Base-by-base conservation (phyloP, 2,329 filamentous ascomycete species). In the Pleurostoma richardsiae region DNA sequence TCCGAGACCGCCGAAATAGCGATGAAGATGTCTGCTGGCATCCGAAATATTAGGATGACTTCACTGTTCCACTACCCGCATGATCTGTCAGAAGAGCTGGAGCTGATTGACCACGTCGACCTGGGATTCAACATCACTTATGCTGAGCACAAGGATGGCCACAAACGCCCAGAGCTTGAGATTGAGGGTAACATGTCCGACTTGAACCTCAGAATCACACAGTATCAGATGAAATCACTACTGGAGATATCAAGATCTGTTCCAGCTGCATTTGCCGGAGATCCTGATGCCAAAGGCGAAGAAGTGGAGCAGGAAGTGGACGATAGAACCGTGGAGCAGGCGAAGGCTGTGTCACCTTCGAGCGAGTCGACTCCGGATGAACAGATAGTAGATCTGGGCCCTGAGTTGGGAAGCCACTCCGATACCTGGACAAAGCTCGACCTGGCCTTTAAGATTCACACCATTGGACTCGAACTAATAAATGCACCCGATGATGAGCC, bases 91-190 rank as follows among this genome's bases (percentile, higher is more conserved):
- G 94, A 99, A 64, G 90, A 96, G 62, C 74, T 99, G 6, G 90
- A 99, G 62, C 86, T 99, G 72, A 96, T 99, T 56, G 91, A 99
- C 59, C 90, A 96, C 56, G 90, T 99, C 10, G 94, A 99, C 62
- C 73, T 99, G 28, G 88, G 88, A 42, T 96, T 99, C 69, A 88
- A 88, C 50, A 85, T 99, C 53, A 95, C 87, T 3, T 92, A 96
- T 65, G 82, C 91, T 1, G 92, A 97, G 61, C 94, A 99, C 61
- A 83, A 82, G 55, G 66, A 80, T 30, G 87, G 86, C 10, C 74
- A 79, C 45, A 85, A 94, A 59, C 80, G 92, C 38, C 94, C 94
- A 1, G 92, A 99, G 59, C 85, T 90, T 43, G 92, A 97, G 67
- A 84, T 99, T 26, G 85, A 94, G 62, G 91, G 92, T 4, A 85